These are phyloP conservation scores for Apiospora rasikravindrae DNA, from an alignment of 2,329 filamentous ascomycete genomes.

Conservation along the genomic window DNA sequence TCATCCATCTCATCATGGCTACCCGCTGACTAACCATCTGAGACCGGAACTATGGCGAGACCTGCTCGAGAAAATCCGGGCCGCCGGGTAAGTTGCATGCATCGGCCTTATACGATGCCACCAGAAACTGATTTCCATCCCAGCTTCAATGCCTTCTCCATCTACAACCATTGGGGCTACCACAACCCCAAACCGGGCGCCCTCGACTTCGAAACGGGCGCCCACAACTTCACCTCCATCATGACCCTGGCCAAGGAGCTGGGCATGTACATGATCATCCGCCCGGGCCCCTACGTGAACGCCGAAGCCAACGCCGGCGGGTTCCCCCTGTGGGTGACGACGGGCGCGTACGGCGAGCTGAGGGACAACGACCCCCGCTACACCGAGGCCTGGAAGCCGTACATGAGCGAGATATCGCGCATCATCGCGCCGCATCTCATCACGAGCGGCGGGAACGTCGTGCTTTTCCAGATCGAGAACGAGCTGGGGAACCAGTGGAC, in stretches of 20 bases:
- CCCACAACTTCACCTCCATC: slow-evolving; percentile 57
- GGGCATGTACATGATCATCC: slow-evolving; percentile 59
- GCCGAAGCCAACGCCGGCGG: slow-evolving; percentile 68
- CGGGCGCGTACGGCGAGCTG: slow-evolving; percentile 60
- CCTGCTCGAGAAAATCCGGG: slow-evolving; percentile 48
- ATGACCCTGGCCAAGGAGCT: slow-evolving; percentile 58
- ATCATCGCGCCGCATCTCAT: slow-evolving; percentile 58
- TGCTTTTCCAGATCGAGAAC: slow-evolving; percentile 64
- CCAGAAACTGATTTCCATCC: slow-evolving; percentile 24
- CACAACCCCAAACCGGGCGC: slow-evolving; percentile 42
- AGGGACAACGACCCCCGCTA: slow-evolving; percentile 59
- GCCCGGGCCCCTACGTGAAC: slow-evolving; percentile 68
- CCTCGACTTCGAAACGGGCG: slow-evolving; percentile 56
- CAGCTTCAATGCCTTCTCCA: slow-evolving; percentile 49
- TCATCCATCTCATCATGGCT: not conserved
- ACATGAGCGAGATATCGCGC: slow-evolving; percentile 54
- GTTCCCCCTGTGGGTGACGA: slow-evolving; percentile 66
- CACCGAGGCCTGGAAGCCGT: slow-evolving; percentile 59
- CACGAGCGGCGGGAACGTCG: slow-evolving; percentile 61
- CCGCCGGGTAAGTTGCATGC: slow-evolving; percentile 39
- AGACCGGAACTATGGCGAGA: slow-evolving; percentile 47
- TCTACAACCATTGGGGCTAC: slow-evolving; percentile 49
- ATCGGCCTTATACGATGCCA: too few species aligned
- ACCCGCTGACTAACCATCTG: not conserved
- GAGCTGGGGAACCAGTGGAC: slow-evolving; percentile 54